Evolutionary conservation across 2,329 filamentous ascomycete species (phyloP).

Genomic region (Nemania sp.): DNA sequence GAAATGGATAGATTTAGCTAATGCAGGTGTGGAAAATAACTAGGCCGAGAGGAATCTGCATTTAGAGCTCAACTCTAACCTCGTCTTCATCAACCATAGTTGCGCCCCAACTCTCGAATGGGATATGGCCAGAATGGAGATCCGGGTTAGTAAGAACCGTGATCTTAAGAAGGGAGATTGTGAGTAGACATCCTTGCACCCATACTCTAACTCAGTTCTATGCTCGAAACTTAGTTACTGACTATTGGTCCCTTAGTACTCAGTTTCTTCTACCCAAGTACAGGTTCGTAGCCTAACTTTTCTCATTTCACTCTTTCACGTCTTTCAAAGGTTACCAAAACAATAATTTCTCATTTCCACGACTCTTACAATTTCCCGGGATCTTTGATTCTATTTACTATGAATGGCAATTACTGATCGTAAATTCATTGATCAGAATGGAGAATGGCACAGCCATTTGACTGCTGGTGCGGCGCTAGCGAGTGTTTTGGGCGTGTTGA

Average conservation of each 20-base stretch:
- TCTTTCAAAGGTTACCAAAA: not conserved
- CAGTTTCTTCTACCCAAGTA: conserved; percentile 30
- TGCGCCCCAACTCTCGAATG: conserved; percentile 32
- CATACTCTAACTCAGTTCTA: not conserved
- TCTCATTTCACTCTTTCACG: not conserved
- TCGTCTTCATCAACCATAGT: conserved; percentile 33
- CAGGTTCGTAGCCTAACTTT: conserved; percentile 14
- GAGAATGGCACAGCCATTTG: conserved; percentile 29
- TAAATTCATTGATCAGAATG: conserved; percentile 9
- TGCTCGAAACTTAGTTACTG: not conserved
- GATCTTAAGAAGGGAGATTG: conserved; percentile 30
- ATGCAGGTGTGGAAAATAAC: not conserved
- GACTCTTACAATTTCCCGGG: not conserved
- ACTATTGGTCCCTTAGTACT: conserved; percentile 7
- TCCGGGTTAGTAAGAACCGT: conserved; percentile 20
- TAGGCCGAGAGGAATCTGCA: conserved; percentile 25
- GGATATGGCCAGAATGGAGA: conserved; percentile 34
- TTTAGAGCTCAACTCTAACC: conserved; percentile 34
- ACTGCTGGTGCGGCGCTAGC: conserved; percentile 31
- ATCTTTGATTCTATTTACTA: not conserved
- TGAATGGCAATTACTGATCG: conserved; percentile 4
- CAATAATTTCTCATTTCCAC: not conserved
- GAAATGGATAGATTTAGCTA: not conserved
- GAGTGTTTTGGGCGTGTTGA: conserved; percentile 26
- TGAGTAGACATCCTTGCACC: conserved; percentile 10